phyloP scores from a whole-genome alignment of 179 eudicot genomes.

The Monotropa hypopitys region DNA sequence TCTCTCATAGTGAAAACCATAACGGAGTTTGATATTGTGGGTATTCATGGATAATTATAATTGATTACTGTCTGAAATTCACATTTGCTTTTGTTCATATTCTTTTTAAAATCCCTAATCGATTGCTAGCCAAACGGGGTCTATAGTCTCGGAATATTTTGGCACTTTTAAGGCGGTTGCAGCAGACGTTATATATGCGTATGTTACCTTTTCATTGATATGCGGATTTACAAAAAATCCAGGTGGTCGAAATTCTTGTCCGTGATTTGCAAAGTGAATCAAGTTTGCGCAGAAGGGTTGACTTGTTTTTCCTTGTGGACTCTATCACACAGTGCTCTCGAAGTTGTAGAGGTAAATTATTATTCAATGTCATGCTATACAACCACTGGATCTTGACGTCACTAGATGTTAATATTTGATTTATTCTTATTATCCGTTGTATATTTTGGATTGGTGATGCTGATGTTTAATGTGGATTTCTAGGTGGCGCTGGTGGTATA shows the following conservation, averaged over 20 bases:
- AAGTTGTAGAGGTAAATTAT: conserved; percentile 50
- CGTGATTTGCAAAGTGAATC: conserved; percentile 65
- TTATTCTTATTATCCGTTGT: not conserved
- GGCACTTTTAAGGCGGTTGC: not conserved
- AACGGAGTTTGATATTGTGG: not conserved
- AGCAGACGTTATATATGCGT: not conserved
- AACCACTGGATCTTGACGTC: not conserved
- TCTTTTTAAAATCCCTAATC: not conserved
- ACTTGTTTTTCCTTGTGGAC: conserved; percentile 91
- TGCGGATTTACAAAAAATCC: conserved; percentile 2
- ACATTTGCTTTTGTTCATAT: not conserved
- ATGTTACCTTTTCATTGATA: not conserved
- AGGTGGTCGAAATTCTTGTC: conserved; percentile 81
- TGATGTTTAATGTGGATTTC: conserved; percentile 9
- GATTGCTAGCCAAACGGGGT: no score
- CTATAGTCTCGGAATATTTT: no score
- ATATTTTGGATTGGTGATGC: not conserved
- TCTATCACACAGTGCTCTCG: conserved; percentile 78
- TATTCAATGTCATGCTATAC: not conserved
- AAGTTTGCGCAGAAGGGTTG: conserved; percentile 59
- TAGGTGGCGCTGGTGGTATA: conserved; percentile 58
- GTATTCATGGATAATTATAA: not conserved
- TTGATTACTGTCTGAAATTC: not conserved
- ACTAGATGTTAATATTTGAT: not conserved
- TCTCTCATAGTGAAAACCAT: not conserved